Conservation (phyloP, 768 basidiomycete genomes). For the Suillus variegatus region DNA sequence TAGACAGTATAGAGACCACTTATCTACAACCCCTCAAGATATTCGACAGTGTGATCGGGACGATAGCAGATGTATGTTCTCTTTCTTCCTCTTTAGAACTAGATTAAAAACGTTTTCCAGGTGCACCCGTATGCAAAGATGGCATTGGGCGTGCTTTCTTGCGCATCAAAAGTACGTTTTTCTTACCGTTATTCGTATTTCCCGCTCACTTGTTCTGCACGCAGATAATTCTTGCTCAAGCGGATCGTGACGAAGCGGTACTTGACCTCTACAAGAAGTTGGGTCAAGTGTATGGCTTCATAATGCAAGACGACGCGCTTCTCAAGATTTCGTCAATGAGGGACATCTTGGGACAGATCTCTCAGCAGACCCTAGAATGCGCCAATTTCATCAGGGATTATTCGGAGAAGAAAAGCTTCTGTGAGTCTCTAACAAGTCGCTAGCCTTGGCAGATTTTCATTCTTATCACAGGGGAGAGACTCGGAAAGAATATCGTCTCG, state of each 20-base stretch:
- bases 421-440: not conserved
- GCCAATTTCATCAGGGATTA: constrained; percentile 11
- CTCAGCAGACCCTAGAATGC: constrained; percentile 10
- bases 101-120: not conserved
- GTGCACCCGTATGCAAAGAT: constrained; percentile 10
- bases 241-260: not conserved
- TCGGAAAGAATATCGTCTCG: no score
- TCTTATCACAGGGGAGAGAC: no score
- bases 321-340: not conserved
- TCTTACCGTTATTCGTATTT: no score
- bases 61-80: not conserved
- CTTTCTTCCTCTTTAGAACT: not conserved
- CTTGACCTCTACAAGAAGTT: not conserved
- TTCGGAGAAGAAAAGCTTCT: constrained; percentile 6
- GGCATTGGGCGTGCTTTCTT: not conserved
- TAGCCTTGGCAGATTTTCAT: not conserved
- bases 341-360: not conserved
- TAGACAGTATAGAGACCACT: no score
- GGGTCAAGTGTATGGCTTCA: constrained; percentile 6
- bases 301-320: not conserved
- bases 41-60: not conserved
- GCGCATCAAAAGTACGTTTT: not conserved
- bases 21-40: no score
- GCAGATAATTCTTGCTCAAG: constrained; percentile 4
- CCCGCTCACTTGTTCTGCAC: no score